phyloP scores from a whole-genome alignment of 208 protist species.

The Crithidia sp. region DNA sequence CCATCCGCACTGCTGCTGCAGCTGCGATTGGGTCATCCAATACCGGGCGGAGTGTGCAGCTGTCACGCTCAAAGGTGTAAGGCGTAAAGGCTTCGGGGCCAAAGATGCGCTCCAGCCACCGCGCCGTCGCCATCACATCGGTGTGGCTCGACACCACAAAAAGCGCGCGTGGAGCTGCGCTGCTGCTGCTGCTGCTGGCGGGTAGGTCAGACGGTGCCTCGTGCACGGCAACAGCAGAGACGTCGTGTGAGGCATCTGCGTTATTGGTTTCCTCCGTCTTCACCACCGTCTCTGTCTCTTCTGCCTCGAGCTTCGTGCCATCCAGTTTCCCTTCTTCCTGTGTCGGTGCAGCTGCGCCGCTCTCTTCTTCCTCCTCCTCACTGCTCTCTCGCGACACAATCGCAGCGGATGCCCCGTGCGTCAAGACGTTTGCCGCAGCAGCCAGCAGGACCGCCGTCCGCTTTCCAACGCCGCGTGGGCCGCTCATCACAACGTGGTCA shows the following conservation, averaged over 20 bases:
- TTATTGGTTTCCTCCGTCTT: not conserved
- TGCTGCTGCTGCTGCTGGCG: not conserved
- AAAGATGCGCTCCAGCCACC: slow-evolving; percentile 62
- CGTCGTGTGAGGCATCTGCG: not conserved
- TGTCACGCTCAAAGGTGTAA: slow-evolving; percentile 46
- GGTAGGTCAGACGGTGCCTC: not conserved
- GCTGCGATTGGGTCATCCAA: slow-evolving; percentile 4
- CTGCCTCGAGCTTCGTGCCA: no score
- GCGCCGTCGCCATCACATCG: slow-evolving; percentile 42
- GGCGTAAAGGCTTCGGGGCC: slow-evolving; percentile 55
- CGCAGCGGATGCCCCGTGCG: not conserved
- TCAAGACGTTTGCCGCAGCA: slow-evolving; percentile 30
- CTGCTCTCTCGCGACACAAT: not conserved
- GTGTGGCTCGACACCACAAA: slow-evolving; percentile 52
- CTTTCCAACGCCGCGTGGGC: slow-evolving; percentile 63
- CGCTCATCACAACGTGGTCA: slow-evolving; percentile 66
- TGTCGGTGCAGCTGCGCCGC: not conserved
- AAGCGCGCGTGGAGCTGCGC: slow-evolving; percentile 41
- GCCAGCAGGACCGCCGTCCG: slow-evolving; percentile 56
- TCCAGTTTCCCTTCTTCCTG: not conserved
- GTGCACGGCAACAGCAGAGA: no score
- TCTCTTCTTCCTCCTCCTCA: slow-evolving; percentile 17
- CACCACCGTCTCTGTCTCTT: no score
- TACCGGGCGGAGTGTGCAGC: slow-evolving; percentile 33
- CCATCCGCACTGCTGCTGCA: not conserved